Base-by-base conservation (phyloP, 768 basidiomycete species). In the Boletus fagicola region DNA sequence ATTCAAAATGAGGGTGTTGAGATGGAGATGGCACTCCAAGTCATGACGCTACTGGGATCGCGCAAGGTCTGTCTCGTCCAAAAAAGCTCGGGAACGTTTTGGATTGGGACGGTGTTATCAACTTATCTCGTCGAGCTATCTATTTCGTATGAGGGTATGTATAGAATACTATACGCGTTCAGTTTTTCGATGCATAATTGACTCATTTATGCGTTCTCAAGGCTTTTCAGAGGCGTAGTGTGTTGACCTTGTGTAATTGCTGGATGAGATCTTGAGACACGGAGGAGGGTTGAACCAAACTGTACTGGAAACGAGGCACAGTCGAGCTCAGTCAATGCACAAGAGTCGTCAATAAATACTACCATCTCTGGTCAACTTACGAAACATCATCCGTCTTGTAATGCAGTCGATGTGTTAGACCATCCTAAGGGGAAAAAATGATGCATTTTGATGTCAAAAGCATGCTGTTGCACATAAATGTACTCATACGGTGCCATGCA, bases 401-500 rank as follows among this genome's bases (percentile, higher is more conserved):
- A 33, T 10, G 13, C 28, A 15, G 18, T 45, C 35, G 30, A 31
- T 46, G 30, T 24, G 38, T 44, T 26, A 35, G 13, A 40, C 16
- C 31, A 35, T 57, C 44, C 22, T 36, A 24, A n/a, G 18, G 3
- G 22, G 20, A 36, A 42, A 47, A 44, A 48, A 57, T 1, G 28
- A 53, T 68, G 56, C 51, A 68, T 65, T 68, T 64, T 68, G 53
- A 51, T 54, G 62, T 60, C 33, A 54, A 49, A 58, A 61, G 61
- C 57, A 70, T 63, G 65, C 43, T 16, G 49, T 56, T 54, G 62
- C 68, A 70, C 61, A 64, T 62, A 60, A 52, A 53, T 56, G 49
- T 69, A 60, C 40, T 71, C 58, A 64, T 62, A 68, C 64, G 48
- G 61, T 60, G 63, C 60, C 55, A 54, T 65, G 68, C 66, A 62